Percentiles rank a stretch among this genome's conserved stretches.
Conservation (phyloP, 176 grass and related monocot species). For the Rhipidocladum racemiflorum region DNA sequence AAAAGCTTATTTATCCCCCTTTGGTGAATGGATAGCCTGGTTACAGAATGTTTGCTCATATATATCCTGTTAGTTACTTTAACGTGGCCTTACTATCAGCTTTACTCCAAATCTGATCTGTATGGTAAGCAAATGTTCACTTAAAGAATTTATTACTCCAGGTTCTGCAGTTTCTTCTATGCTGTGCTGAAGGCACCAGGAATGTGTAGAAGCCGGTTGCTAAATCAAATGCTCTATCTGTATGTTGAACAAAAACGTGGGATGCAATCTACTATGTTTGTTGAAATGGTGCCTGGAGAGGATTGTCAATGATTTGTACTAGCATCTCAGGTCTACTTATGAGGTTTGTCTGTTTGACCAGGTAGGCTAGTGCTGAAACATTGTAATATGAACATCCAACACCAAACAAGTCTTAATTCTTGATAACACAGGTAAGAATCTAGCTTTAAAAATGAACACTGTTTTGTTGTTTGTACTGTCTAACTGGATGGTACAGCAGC, state of each 20-base stretch:
- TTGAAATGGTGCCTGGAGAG: slow-evolving; percentile 84
- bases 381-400: too few relatives aligned
- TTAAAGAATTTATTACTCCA: background rate
- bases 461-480: too few relatives aligned
- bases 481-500: too few relatives aligned
- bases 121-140: slow-evolving; percentile 54
- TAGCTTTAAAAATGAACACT: too few relatives aligned
- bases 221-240: background rate
- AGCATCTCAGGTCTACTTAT: slow-evolving; percentile 73
- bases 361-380: background rate
- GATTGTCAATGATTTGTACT: slow-evolving; percentile 62
- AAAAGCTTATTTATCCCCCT: background rate
- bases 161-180: slow-evolving; percentile 1
- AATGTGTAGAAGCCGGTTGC: slow-evolving; percentile 11
- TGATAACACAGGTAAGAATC: too few relatives aligned
- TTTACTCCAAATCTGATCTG: slow-evolving; percentile 96
- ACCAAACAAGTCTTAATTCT: too few relatives aligned
- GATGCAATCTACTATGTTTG: slow-evolving; percentile 92
- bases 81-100: slow-evolving; percentile 52
- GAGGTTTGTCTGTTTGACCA: slow-evolving; percentile 48
- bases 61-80: slow-evolving; percentile 27
- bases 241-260: slow-evolving; percentile 76
- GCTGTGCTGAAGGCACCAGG: background rate
- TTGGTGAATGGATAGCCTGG: background rate
- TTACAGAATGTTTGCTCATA: background rate